Evolutionary conservation across 2,329 filamentous ascomycete species (phyloP), one percentile per base, ranked within the genome.

Genomic region (Ceratocystis papillata): DNA sequence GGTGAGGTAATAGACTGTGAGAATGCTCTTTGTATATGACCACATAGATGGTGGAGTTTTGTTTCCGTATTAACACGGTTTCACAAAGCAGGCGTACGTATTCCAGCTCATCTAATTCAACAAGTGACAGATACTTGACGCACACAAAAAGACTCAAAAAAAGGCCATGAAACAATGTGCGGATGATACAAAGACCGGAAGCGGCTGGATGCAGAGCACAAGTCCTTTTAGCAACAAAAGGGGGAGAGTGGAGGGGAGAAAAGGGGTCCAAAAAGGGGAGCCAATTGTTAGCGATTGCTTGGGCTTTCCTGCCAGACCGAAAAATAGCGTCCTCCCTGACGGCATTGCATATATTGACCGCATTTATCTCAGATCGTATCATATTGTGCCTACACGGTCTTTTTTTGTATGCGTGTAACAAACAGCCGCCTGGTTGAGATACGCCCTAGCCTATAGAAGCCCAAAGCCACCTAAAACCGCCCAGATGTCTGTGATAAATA

Each of bases 371-470:
- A 53, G 48, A 59, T 59, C 28, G n/a, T 59, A 25, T 33, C 6
- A 33, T 59, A 15, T 30, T 20, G 53, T 55, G 46, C 46, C 46
- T 17, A 25, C 3, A 41, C 25, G 20, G 50, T 5, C 53, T 33
- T 28, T n/a, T 28, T 59, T 59, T 59, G 25, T 59, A 59, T 59
- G 53, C 30, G 53, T 59, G 53, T 59, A 59, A 59, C 53, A 59
- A 7, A 15, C 37, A 15, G 37, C 37, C 37, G 12, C 3, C 28
- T 33, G 15, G 50, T 28, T 17, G 15, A 28, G 25, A 30, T 12
- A 57, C 30, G 50, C 25, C 15, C 28, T 17, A 59, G 25, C 53
- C 53, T 59, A 59, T 59, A 33, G 8, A 10, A 28, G 22, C 20
- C 48, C 22, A 53, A 20, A 59, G 53, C 53, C 28, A 10, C 17